phyloP scores from a whole-genome alignment of 352 stramenopile species.

The Globisporangium acanthophoron region DNA sequence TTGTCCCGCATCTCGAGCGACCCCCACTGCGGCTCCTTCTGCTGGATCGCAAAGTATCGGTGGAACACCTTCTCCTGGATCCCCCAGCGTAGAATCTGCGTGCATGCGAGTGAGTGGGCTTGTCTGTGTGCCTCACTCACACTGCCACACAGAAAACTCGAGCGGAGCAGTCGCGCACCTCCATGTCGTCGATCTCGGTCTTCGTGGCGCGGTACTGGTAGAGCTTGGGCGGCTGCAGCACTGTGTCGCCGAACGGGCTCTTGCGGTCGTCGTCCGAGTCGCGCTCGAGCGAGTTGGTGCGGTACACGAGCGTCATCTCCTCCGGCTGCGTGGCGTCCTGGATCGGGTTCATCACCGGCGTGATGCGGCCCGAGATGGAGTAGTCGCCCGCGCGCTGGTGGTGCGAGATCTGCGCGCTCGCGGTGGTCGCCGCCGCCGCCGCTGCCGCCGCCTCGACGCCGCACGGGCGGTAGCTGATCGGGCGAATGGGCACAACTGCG shows the following conservation, averaged over 20 bases:
- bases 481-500: conserved; percentile 7
- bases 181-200: conserved; percentile 67
- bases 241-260: conserved; percentile 25
- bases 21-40: conserved; percentile 54
- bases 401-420: conserved; percentile 3
- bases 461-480: conserved; percentile 7
- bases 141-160: not conserved
- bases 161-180: conserved; percentile 26
- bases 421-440: not conserved
- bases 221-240: conserved; percentile 26
- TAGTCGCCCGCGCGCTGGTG: not conserved
- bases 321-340: conserved; percentile 25
- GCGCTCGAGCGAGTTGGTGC: conserved; percentile 31
- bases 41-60: conserved; percentile 46
- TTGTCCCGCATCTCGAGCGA: conserved; percentile 44
- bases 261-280: conserved; percentile 36
- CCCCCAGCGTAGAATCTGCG: conserved; percentile 58
- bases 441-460: conserved; percentile 3
- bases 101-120: too few relatives aligned
- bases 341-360: conserved; percentile 6
- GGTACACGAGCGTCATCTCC: conserved; percentile 50
- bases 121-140: conserved; percentile 3
- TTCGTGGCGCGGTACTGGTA: conserved; percentile 61
- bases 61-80: conserved; percentile 64
- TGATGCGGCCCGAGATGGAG: conserved; percentile 3